phyloP scores from a whole-genome alignment of 345 rosid genomes.

The Firmiana major region DNA sequence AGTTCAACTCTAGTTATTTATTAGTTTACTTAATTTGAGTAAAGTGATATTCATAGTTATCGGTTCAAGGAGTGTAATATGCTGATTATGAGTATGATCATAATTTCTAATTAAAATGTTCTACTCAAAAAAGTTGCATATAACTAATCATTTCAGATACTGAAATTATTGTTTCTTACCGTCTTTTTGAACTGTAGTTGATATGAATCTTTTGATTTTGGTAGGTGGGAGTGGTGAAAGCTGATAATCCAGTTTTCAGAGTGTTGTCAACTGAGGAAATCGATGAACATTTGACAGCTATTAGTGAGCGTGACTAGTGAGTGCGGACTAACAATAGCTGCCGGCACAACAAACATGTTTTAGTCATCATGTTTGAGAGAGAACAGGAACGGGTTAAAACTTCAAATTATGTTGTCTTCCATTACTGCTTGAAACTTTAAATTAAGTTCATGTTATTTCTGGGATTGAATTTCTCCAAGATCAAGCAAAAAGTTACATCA shows the following conservation, averaged over 20 bases:
- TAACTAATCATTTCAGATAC: not conserved
- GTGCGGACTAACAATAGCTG: not conserved
- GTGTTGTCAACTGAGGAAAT: slow-evolving; percentile 64
- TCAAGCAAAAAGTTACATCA: no score
- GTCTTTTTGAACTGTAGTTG: not conserved
- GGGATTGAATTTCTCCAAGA: not conserved
- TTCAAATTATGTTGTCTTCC: not conserved
- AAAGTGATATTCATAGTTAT: no score
- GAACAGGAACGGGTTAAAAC: not conserved
- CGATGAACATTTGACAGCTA: slow-evolving; percentile 78
- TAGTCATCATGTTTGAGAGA: not conserved
- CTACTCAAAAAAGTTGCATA: no score
- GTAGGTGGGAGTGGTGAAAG: slow-evolving; percentile 81
- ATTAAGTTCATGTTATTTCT: not conserved
- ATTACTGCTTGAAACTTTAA: not conserved
- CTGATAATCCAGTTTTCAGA: slow-evolving; percentile 52
- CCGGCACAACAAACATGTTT: not conserved
- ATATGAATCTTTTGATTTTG: slow-evolving; percentile 14
- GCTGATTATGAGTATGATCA: no score
- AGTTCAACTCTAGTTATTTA: no score
- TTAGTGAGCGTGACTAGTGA: slow-evolving; percentile 70
- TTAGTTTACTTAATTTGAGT: no score
- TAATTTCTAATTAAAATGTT: no score
- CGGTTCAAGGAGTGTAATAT: no score
- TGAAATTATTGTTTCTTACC: not conserved